These are phyloP conservation scores for Chlamydomonas sp. DNA, from an alignment of 139 green algal genomes.

Conservation along the genomic window DNA sequence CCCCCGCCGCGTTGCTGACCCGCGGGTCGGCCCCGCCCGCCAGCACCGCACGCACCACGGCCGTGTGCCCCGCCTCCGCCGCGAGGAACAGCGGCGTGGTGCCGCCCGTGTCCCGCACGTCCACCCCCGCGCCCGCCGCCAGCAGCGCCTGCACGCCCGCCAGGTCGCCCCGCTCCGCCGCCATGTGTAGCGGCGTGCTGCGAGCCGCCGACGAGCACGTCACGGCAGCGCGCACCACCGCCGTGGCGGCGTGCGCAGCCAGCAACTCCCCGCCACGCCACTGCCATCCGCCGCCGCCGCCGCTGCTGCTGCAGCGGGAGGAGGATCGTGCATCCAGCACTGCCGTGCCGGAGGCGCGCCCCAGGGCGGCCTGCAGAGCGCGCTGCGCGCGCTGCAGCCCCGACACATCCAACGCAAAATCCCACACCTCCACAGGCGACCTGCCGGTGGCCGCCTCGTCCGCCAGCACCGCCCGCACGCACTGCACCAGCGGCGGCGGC, in stretches of 20 bases:
- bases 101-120: constrained; percentile 68
- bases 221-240: constrained; percentile 62
- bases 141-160: constrained; percentile 75
- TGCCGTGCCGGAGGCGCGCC: not conserved
- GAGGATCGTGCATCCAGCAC: not conserved
- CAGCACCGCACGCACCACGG: constrained; percentile 61
- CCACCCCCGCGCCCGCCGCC: constrained; percentile 59
- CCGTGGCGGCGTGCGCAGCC: not conserved
- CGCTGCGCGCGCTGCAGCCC: not conserved
- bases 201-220: constrained; percentile 73
- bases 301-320: not conserved
- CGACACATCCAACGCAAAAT: not conserved
- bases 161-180: constrained; percentile 79
- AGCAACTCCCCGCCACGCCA: constrained; percentile 48
- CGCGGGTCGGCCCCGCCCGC: constrained; percentile 54
- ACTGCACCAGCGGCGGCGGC: constrained; percentile 25
- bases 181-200: constrained; percentile 77
- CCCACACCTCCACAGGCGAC: constrained; percentile 9
- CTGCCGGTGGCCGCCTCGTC: not conserved
- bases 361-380: not conserved
- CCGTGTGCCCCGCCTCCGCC: constrained; percentile 61
- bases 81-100: constrained; percentile 78
- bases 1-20: constrained; percentile 64
- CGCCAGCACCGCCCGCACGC: not conserved
- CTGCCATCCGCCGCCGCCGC: not conserved